phyloP scores from a whole-genome alignment of 352 stramenopile genomes.

The Phytophthora ohioensis region DNA sequence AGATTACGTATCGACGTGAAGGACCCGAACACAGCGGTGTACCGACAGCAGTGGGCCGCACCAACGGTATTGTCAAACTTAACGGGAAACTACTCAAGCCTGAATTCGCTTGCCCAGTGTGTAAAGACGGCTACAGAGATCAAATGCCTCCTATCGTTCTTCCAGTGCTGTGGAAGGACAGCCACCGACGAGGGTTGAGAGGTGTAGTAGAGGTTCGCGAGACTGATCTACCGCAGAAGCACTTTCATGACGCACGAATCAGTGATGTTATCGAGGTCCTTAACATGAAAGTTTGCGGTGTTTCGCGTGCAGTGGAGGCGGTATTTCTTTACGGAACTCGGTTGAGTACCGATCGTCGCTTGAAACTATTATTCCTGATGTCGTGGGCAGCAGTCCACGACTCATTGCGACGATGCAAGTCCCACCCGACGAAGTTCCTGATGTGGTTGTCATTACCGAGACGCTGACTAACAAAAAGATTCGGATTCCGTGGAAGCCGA shows the following conservation, averaged over 20 bases:
- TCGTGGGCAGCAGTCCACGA: slow-evolving; percentile 7
- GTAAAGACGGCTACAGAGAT: neutral
- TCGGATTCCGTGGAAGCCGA: slow-evolving; percentile 81
- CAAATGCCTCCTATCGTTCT: slow-evolving; percentile 1
- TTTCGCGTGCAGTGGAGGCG: slow-evolving; percentile 1
- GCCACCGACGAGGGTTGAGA: neutral
- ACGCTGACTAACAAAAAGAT: slow-evolving; percentile 85
- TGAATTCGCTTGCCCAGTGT: neutral
- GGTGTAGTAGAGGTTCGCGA: neutral
- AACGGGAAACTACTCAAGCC: too few relatives aligned
- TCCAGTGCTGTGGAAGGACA: slow-evolving; percentile 6
- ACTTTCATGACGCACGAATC: neutral
- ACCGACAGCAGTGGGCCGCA: too few relatives aligned
- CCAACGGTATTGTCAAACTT: too few relatives aligned
- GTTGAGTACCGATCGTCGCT: neutral
- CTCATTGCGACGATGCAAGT: slow-evolving; percentile 10
- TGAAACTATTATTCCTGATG: slow-evolving; percentile 14
- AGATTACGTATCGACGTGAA: too few relatives aligned
- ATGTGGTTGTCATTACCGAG: slow-evolving; percentile 52
- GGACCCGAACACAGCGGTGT: too few relatives aligned
- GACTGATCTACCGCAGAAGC: neutral
- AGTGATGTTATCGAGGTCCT: slow-evolving; percentile 11
- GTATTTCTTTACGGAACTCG: slow-evolving; percentile 15
- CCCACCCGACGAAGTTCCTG: slow-evolving; percentile 49
- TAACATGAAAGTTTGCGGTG: neutral